phyloP scores from a whole-genome alignment of 257 asterid genomes.

The Coffea eugenioides region DNA sequence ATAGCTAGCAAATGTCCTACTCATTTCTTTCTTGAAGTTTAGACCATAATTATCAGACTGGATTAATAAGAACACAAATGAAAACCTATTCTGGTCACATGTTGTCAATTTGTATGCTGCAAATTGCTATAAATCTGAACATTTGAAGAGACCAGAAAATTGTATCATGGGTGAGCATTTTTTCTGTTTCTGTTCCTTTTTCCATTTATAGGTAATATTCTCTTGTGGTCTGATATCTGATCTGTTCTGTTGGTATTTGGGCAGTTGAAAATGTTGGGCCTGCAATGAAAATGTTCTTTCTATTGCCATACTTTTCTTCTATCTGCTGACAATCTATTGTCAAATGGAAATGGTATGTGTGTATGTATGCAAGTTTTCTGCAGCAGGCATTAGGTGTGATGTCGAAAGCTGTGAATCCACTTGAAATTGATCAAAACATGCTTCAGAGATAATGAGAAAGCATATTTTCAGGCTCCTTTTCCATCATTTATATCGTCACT shows the following conservation, averaged over 20 bases:
- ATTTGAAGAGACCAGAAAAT: constrained; percentile 74
- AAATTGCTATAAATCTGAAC: constrained; percentile 80
- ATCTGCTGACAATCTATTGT: too few species aligned
- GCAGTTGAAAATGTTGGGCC: constrained; percentile 60
- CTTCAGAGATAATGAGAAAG: too few species aligned
- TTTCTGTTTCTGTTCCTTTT: background rate
- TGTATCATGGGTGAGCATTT: constrained; percentile 70
- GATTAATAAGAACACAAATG: background rate
- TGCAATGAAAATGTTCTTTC: too few species aligned
- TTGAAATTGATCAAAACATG: too few species aligned
- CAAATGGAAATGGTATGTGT: too few species aligned
- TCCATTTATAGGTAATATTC: background rate
- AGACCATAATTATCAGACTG: background rate
- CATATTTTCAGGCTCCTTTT: too few species aligned
- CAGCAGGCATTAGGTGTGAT: too few species aligned
- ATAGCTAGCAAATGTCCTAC: background rate
- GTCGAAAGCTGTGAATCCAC: too few species aligned
- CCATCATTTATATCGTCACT: too few species aligned
- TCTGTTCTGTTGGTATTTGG: constrained; percentile 3
- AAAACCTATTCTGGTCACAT: constrained; percentile 63
- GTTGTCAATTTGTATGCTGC: constrained; percentile 93
- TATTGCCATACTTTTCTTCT: too few species aligned
- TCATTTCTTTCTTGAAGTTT: background rate
- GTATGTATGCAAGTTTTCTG: too few species aligned
- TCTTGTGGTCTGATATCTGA: constrained; percentile 6